Base-by-base conservation (phyloP, 2,329 filamentous ascomycete species). In the Huntiella abstrusa region DNA sequence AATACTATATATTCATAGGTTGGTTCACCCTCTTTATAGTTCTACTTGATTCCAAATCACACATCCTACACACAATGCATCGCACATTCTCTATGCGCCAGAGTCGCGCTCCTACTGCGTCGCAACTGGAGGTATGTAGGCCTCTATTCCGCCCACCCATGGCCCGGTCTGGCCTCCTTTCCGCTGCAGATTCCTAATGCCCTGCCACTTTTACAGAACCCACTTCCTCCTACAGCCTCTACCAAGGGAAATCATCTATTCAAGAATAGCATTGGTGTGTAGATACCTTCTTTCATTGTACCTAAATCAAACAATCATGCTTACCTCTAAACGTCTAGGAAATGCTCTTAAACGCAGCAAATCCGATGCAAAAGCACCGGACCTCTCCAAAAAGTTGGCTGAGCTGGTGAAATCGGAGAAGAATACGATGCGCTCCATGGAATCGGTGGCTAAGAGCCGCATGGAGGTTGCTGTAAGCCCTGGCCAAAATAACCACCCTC, bases 321-420 rank as follows among this genome's bases (percentile, higher is more conserved):
- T 19, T 11, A 17, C 8, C n/a, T 43, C 13, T 11, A 39, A 16
- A 41, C 12, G 52, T 35, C 53, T 13, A 75, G 72, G 73, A 52
- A 75, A 79, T 73, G 71, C 73, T 51, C 75, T 86, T 60, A 75
- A 83, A 56, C 73, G 77, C 59, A 80, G 80, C 58, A 73, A 79
- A 38, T 80, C 82, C 52, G 83, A 82, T 54, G 79, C 81, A 55
- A 86, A 85, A 54, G 74, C 75, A 52, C 75, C 87, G 49, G 91
- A 98, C 58, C 78, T 98, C 49, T 82, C 91, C 49, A 95, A 94
- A 75, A 98, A 98, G 74, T 79, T 98, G 52, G 85, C 87, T 36
- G 84, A 93, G 68, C 75, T 98, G 45, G 91, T 98, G 53, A 98
- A 98, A 76, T 98, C 98, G 91, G 91, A 98, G 69, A 98, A 98